A percentile compares a stretch with the other conserved stretches of the same genome.
Conservation (phyloP, 305 asterid genomes). For the Solanum hybrid region DNA sequence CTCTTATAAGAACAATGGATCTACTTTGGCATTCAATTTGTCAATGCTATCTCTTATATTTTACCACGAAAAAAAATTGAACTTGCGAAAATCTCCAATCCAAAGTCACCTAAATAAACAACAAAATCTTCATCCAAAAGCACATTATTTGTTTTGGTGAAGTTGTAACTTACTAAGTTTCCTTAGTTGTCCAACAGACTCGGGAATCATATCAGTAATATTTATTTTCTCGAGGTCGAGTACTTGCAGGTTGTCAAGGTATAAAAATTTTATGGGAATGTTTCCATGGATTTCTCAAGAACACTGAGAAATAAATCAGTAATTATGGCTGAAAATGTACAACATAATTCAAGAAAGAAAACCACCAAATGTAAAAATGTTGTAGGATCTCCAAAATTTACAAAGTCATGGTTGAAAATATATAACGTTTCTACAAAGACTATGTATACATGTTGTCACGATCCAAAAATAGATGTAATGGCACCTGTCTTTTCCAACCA, state of each 20-base stretch:
- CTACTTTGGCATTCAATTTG: not conserved
- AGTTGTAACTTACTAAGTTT: not conserved
- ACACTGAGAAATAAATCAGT: not conserved
- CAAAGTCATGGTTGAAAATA: not conserved
- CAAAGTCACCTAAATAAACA: slow-evolving; percentile 19
- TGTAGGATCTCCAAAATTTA: not conserved
- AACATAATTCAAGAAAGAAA: slow-evolving; percentile 5
- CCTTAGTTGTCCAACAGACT: slow-evolving; percentile 4
- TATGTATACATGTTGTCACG: not conserved
- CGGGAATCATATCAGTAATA: slow-evolving; percentile 8
- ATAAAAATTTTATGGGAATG: slow-evolving; percentile 5
- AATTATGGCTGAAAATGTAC: not conserved
- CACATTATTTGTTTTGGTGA: slow-evolving; percentile 12
- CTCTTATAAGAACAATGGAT: not conserved
- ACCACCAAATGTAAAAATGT: not conserved
- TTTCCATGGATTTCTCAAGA: slow-evolving; percentile 6
- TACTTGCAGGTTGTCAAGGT: not conserved
- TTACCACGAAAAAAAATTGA: not conserved
- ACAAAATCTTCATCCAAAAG: slow-evolving; percentile 15
- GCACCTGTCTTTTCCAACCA: not conserved
- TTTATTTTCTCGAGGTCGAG: not conserved
- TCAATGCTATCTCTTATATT: not conserved
- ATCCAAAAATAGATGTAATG: too few species aligned
- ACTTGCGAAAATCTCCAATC: slow-evolving; percentile 7
- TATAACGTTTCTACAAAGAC: not conserved